phyloP scores from a whole-genome alignment of 75 land plant species.

The Picea sitchensis region DNA sequence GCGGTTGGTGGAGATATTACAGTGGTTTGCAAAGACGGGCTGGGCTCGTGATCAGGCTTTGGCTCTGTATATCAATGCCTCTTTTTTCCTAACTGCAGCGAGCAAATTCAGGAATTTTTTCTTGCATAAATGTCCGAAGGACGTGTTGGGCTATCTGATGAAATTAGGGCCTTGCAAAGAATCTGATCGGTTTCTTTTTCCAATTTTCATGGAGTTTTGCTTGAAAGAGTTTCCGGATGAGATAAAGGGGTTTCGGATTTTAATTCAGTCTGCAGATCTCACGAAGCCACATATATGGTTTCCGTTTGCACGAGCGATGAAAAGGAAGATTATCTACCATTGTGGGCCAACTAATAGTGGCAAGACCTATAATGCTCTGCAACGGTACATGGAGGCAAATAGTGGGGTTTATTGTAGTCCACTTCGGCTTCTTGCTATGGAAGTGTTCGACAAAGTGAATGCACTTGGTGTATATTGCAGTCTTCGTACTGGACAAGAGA shows the following conservation, averaged over 20 bases:
- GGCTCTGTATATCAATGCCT: conserved; percentile 59
- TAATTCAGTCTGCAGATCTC: conserved; percentile 65
- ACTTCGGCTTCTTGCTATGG: conserved; percentile 96
- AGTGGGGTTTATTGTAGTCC: conserved; percentile 93
- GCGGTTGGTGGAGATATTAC: conserved; percentile 19
- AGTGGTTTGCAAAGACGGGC: conserved; percentile 40
- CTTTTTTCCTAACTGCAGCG: conserved; percentile 76
- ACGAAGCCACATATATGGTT: conserved; percentile 95
- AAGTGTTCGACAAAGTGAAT: conserved; percentile 89
- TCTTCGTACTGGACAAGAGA: conserved; percentile 94
- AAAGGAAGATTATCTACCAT: conserved; percentile 80
- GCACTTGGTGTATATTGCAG: conserved; percentile 85
- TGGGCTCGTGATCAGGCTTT: conserved; percentile 86
- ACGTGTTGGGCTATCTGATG: conserved; percentile 36
- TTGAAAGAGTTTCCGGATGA: conserved; percentile 66
- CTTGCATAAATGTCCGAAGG: conserved; percentile 32
- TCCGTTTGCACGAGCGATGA: conserved; percentile 93
- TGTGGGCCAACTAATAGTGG: conserved; percentile 98
- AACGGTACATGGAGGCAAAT: conserved; percentile 76
- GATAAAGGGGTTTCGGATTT: conserved; percentile 54
- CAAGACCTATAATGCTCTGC: conserved; percentile 90
- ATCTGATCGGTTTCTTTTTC: conserved; percentile 60
- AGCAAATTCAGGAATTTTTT: conserved; percentile 58
- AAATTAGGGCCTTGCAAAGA: conserved; percentile 51
- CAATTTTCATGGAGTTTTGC: conserved; percentile 86